Conservation (phyloP, 176 grass and related monocot species). For the Ensete ventricosum region DNA sequence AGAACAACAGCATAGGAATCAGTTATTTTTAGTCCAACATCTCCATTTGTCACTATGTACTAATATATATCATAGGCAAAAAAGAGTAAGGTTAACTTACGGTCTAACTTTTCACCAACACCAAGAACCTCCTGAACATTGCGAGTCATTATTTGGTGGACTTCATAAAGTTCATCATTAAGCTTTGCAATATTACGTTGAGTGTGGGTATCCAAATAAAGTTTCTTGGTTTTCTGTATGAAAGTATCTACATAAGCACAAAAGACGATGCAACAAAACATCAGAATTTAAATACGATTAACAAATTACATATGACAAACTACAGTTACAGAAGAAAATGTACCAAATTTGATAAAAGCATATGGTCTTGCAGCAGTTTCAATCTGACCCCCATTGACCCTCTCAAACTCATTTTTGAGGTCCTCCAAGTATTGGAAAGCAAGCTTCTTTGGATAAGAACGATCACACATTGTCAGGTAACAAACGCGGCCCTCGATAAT, state of each 20-base stretch:
- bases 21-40: background rate
- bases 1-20: background rate
- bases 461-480: constrained; percentile 96
- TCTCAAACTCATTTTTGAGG: constrained; percentile 96
- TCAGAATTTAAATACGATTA: constrained; percentile 2
- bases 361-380: constrained; percentile 95
- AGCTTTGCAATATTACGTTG: constrained; percentile 87
- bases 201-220: constrained; percentile 88
- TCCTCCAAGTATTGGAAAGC: constrained; percentile 95
- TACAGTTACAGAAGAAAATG: background rate
- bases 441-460: constrained; percentile 94
- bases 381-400: constrained; percentile 80
- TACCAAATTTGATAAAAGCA: constrained; percentile 98
- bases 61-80: constrained; percentile 13
- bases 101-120: constrained; percentile 89
- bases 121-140: constrained; percentile 98
- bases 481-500: constrained; percentile 89
- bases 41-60: background rate
- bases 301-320: background rate
- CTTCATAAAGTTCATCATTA: constrained; percentile 92
- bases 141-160: constrained; percentile 92
- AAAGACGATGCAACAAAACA: constrained; percentile 5
- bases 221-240: constrained; percentile 92
- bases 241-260: constrained; percentile 55
- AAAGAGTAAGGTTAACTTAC: constrained; percentile 34